Evolutionary conservation across 441 rosid genomes (phyloP).

Genomic region (Arabidopsis hybrid): DNA sequence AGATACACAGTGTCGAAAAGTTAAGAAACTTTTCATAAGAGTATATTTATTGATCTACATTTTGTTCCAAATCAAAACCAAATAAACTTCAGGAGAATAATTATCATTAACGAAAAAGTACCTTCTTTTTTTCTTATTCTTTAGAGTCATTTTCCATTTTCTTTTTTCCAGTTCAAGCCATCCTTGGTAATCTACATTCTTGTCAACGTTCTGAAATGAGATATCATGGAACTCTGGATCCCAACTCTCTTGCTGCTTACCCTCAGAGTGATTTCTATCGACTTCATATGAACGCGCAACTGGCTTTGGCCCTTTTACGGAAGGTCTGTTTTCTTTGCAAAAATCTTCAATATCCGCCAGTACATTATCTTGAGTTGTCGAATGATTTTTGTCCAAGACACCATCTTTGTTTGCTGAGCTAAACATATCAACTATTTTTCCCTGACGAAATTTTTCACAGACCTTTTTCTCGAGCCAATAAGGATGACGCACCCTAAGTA

Average conservation of each 20-base stretch:
- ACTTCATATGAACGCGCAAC: conserved; percentile 67
- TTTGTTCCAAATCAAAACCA: background rate
- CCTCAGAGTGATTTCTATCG: conserved; percentile 47
- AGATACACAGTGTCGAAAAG: conserved; percentile 27
- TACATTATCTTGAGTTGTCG: conserved; percentile 34
- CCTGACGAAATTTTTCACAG: conserved; percentile 88
- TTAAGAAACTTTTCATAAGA: conserved; percentile 22
- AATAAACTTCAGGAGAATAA: background rate
- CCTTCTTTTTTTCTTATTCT: conserved; percentile 83
- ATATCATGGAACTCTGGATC: conserved; percentile 43
- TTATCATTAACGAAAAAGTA: conserved; percentile 27
- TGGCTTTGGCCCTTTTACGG: conserved; percentile 67
- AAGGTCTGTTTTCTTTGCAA: conserved; percentile 51
- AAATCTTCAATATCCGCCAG: conserved; percentile 84
- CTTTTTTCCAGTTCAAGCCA: conserved; percentile 95
- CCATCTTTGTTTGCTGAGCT: conserved; percentile 51
- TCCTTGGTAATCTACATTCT: conserved; percentile 81
- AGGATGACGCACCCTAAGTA: conserved; percentile 95
- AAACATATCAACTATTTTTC: conserved; percentile 81
- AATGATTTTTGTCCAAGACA: conserved; percentile 19
- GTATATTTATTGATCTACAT: conserved; percentile 18
- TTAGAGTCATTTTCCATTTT: conserved; percentile 77
- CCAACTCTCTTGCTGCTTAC: conserved; percentile 45
- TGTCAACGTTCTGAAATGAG: conserved; percentile 63
- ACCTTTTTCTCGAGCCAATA: conserved; percentile 97